Conservation (phyloP, 2,329 filamentous ascomycete genomes). For the Xylariaceae sp. region DNA sequence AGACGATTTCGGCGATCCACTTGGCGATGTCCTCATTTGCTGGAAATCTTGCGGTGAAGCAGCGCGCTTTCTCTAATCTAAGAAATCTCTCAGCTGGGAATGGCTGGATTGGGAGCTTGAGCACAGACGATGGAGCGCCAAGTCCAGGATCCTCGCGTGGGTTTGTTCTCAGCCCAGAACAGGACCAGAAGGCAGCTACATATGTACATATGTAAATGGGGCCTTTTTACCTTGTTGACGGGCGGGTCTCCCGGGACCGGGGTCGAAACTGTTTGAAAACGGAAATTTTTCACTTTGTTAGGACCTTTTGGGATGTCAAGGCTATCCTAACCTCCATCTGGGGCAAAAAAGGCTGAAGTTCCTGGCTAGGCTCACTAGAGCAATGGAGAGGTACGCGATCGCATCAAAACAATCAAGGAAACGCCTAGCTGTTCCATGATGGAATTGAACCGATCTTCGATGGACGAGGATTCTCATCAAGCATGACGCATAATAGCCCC, state of each 20-base stretch:
- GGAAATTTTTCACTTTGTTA: constrained; percentile 1
- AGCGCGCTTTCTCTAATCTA: background rate
- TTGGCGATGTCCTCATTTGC: constrained; percentile 3
- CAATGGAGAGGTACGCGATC: background rate
- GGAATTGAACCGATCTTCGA: background rate
- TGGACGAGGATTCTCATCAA: background rate
- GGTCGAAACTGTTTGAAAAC: constrained; percentile 9
- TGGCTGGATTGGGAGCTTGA: constrained; percentile 13
- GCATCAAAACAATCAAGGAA: constrained; percentile 1
- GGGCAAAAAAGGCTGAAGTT: background rate
- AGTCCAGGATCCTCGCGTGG: constrained; percentile 13
- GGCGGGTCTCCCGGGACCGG: constrained; percentile 19
- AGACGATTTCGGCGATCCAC: constrained; percentile 2
- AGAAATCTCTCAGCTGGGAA: too few species aligned
- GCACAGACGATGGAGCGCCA: constrained; percentile 21
- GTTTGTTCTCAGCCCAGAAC: constrained; percentile 8
- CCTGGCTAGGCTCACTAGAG: constrained; percentile 1
- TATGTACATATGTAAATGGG: too few species aligned
- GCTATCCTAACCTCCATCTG: constrained; percentile 1
- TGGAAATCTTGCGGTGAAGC: constrained; percentile 16
- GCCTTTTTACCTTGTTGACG: constrained; percentile 13
- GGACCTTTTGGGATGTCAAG: constrained; percentile 2
- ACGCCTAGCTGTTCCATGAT: background rate
- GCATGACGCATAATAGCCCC: constrained; percentile 2
- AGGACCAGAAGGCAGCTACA: constrained; percentile 5